These are phyloP conservation scores for Eragrostis nindensis DNA, from an alignment of 176 grass and related monocot genomes.

Conservation along the genomic window DNA sequence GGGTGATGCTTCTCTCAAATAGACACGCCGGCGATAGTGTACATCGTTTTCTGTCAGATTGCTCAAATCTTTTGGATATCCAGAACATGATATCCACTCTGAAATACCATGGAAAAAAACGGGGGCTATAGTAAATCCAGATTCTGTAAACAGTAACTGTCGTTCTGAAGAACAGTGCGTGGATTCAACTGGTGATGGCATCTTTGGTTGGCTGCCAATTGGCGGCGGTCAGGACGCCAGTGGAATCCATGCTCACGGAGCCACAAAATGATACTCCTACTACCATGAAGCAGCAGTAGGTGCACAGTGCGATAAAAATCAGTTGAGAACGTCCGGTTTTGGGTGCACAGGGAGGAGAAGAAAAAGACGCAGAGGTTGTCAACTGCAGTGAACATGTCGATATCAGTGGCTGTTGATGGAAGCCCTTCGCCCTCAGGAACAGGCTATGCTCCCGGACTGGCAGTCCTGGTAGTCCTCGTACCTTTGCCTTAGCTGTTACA, in stretches of 20 bases:
- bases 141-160: not conserved
- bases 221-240: not conserved
- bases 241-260: not conserved
- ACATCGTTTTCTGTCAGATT: not conserved
- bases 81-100: not conserved
- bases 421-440: slow-evolving; percentile 29
- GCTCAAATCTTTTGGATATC: not conserved
- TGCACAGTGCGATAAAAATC: not conserved
- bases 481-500: no score
- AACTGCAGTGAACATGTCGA: not conserved
- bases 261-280: not conserved
- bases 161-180: no score
- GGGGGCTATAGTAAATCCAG: no score
- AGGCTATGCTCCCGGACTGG: not conserved
- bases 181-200: no score
- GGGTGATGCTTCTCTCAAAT: not conserved
- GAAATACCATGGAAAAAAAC: not conserved
- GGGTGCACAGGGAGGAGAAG: no score
- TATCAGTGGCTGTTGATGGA: not conserved
- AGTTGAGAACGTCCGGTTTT: no score
- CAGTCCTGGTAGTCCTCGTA: no score
- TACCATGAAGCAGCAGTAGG: not conserved
- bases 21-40: not conserved
- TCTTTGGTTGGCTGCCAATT: not conserved
- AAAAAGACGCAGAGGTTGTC: not conserved